Conservation (phyloP, 495 filamentous ascomycete species). For the Hypoxylon subgilvum region DNA sequence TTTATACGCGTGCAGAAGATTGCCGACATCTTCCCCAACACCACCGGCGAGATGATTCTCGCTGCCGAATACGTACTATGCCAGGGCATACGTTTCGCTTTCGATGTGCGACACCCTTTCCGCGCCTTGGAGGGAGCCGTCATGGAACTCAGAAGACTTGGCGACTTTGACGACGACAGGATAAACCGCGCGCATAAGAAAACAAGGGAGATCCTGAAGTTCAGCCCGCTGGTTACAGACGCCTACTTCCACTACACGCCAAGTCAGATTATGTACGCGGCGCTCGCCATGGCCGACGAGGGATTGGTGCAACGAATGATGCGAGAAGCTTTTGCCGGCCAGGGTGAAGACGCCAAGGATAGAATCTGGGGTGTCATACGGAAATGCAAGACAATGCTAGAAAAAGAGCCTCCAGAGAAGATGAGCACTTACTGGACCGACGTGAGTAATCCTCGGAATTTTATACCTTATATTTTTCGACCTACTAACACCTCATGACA, state of each 20-base stretch:
- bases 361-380: slow-evolving; percentile 57
- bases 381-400: slow-evolving; percentile 58
- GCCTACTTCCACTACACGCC: slow-evolving; percentile 96
- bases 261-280: slow-evolving; percentile 87
- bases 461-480: not conserved
- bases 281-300: slow-evolving; percentile 74
- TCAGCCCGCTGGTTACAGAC: slow-evolving; percentile 82
- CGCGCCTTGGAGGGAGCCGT: slow-evolving; percentile 82
- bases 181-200: slow-evolving; percentile 71
- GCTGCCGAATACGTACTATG: slow-evolving; percentile 90
- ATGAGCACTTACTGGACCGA: slow-evolving; percentile 50
- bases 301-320: slow-evolving; percentile 76
- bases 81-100: slow-evolving; percentile 90
- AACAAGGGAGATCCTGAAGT: slow-evolving; percentile 75
- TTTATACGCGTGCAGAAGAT: slow-evolving; percentile 73
- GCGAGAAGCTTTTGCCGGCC: slow-evolving; percentile 64
- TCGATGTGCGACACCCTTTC: slow-evolving; percentile 91
- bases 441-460: slow-evolving; percentile 32
- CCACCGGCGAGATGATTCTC: slow-evolving; percentile 76
- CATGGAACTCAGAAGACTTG: slow-evolving; percentile 73
- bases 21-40: slow-evolving; percentile 63
- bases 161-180: slow-evolving; percentile 54
- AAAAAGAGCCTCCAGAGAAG: slow-evolving; percentile 53
- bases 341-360: slow-evolving; percentile 45
- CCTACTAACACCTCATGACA: slow-evolving; percentile 43